These are phyloP conservation scores for Tetradesmus lagerheimii DNA, from an alignment of 139 green algal genomes.

Conservation along the genomic window DNA sequence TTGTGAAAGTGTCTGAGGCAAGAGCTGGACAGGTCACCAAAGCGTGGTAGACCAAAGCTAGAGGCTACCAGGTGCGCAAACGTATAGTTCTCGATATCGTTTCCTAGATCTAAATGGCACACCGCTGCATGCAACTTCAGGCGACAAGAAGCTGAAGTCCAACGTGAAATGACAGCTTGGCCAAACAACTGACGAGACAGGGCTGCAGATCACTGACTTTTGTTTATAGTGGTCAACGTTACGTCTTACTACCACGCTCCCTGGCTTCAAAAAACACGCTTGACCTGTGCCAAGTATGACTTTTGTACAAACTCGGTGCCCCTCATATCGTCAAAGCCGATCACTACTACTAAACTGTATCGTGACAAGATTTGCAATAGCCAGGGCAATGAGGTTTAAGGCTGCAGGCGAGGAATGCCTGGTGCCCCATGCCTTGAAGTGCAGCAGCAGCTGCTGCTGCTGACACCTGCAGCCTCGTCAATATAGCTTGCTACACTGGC, in stretches of 20 bases:
- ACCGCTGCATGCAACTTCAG: not conserved
- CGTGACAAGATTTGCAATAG: too few species aligned
- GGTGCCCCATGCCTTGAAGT: not conserved
- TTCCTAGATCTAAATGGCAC: not conserved
- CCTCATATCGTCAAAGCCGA: too few species aligned
- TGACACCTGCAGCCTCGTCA: not conserved
- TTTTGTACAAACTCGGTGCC: not conserved
- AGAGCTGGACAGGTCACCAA: not conserved
- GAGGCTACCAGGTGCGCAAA: not conserved
- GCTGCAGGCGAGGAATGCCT: not conserved
- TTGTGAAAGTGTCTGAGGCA: not conserved
- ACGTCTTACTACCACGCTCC: too few species aligned
- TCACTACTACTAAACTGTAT: too few species aligned
- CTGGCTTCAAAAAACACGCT: not conserved
- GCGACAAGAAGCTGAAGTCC: not conserved
- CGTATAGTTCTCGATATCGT: not conserved
- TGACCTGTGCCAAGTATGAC: not conserved
- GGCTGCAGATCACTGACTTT: not conserved
- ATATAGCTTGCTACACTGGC: not conserved
- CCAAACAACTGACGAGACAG: not conserved
- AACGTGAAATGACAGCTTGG: slow-evolving; percentile 6
- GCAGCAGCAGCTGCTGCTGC: not conserved
- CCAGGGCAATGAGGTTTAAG: too few species aligned
- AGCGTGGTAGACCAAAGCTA: not conserved
- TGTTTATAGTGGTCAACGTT: too few species aligned